Evolutionary conservation across 106 monocot species (phyloP), one percentile per base, ranked within the genome.

Genomic region (Acanthochlamys bracteata): DNA sequence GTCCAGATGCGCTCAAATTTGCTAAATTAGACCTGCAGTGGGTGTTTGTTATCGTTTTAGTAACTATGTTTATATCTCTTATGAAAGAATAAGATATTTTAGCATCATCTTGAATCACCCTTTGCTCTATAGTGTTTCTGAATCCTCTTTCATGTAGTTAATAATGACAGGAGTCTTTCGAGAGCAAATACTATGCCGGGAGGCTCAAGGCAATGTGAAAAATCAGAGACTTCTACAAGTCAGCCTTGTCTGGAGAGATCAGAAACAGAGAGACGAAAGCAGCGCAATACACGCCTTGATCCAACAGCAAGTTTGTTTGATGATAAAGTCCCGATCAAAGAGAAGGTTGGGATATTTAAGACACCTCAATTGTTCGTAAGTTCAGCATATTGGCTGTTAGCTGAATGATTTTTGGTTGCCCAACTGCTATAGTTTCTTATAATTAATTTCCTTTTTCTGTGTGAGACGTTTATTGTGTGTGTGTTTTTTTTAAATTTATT

Each of bases 311-410:
- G 82, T 57, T 76, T 96, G 66, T 88, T 96, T 57, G 80, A 80
- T 78, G 82, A 79, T 20, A 88, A 87, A 45, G 78, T 96, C 58
- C 75, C 95, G 63, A 75, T 67, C 22, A 84, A 74, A 72, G 82
- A 85, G 60, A 96, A 96, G 90, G 95, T 96, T 58, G 54, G 64
- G 62, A 17, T 12, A 13, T 63, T 45, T 45, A 49, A 49, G 9
- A 2, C 17, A 12, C 17, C 49, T 33, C 4, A 33, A 49, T 49
- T 14, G 17, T 49, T 49, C 49, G 10, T 49, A 49, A 49, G 12
- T 49, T 14, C 49, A 6, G 6, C 6, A 33, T 33, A 33, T 33
- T 33, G 33, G 6, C 33, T 33, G 33, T 33, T 33, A 33, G 33
- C 6, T 33, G 6, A 33, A 33, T 33, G 1, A 6, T 33, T 6